phyloP scores from a whole-genome alignment of 192 early-diverging fungal genomes.

The Coemansia sp. region DNA sequence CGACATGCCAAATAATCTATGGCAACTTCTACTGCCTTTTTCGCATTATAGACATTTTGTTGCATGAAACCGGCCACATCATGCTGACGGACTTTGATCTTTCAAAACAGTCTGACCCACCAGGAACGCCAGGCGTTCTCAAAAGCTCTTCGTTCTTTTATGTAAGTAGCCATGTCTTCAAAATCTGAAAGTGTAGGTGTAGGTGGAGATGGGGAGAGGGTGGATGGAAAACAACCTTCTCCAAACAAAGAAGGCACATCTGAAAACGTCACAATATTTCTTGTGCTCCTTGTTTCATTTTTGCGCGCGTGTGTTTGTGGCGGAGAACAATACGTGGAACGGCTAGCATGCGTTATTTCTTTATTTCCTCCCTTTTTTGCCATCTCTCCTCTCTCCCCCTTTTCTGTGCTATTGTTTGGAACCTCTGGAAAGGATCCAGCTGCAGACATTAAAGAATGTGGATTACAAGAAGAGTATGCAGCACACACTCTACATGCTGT shows the following conservation, averaged over 20 bases:
- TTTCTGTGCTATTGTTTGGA: not conserved
- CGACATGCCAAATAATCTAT: not conserved
- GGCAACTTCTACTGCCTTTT: constrained; percentile 3
- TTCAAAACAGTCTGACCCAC: constrained; percentile 87
- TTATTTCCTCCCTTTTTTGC: not conserved
- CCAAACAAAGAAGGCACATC: not conserved
- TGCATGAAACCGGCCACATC: constrained; percentile 96
- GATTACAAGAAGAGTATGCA: not conserved
- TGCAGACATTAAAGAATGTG: too few species aligned
- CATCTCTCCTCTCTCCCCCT: not conserved
- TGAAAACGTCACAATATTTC: not conserved
- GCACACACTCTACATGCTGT: not conserved
- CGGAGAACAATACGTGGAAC: constrained; percentile 2
- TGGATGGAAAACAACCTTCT: not conserved
- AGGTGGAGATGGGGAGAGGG: too few species aligned
- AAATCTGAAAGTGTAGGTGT: too few species aligned
- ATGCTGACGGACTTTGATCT: constrained; percentile 99
- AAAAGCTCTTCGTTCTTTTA: constrained; percentile 60
- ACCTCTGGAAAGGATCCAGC: too few species aligned
- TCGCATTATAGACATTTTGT: constrained; percentile 67
- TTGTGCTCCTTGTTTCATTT: not conserved
- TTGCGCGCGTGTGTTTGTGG: not conserved
- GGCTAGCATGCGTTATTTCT: constrained; percentile 4
- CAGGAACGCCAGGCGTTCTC: constrained; percentile 71
- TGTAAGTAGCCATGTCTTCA: constrained; percentile 35